Conservation (phyloP, 495 filamentous ascomycete species). For the Annulohypoxylon nitens region DNA sequence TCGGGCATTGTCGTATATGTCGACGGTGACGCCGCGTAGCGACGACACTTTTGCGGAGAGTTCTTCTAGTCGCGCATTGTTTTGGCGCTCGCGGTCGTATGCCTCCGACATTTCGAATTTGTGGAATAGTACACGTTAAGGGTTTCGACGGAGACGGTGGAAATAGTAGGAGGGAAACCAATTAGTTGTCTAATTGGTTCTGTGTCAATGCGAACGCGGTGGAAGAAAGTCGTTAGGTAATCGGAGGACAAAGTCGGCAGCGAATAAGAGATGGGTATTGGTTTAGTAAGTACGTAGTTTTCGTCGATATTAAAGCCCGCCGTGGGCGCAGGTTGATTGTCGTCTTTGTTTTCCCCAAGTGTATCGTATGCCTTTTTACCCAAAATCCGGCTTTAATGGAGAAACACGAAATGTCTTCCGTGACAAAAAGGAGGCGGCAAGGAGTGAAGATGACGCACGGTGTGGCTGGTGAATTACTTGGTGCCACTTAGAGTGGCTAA, state of each 20-base stretch:
- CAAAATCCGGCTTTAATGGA: conserved; percentile 31
- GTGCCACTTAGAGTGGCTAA: conserved; percentile 2
- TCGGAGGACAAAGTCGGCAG: neutral
- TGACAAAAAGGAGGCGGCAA: conserved; percentile 43
- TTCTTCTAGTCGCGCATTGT: conserved; percentile 94
- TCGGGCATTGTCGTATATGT: conserved; percentile 96
- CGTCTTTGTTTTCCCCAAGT: conserved; percentile 34
- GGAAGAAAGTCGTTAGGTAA: too few relatives aligned
- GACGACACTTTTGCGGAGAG: conserved; percentile 90
- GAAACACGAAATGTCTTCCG: conserved; percentile 20
- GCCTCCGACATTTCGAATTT: conserved; percentile 82
- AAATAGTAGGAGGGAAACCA: neutral
- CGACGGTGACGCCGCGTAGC: conserved; percentile 94
- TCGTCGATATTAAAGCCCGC: neutral
- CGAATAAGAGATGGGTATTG: conserved; percentile 11
- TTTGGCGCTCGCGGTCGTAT: conserved; percentile 96
- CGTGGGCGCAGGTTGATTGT: conserved; percentile 27
- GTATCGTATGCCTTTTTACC: conserved; percentile 36
- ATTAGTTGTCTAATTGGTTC: conserved; percentile 3
- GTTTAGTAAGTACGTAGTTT: neutral
- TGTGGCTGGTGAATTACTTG: conserved; percentile 28
- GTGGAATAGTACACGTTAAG: neutral
- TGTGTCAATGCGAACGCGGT: conserved; percentile 4
- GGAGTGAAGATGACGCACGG: conserved; percentile 39
- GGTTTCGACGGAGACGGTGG: neutral